These are phyloP conservation scores for Neofusicoccum ribis DNA, from an alignment of 2,329 filamentous ascomycete genomes.

Conservation along the genomic window DNA sequence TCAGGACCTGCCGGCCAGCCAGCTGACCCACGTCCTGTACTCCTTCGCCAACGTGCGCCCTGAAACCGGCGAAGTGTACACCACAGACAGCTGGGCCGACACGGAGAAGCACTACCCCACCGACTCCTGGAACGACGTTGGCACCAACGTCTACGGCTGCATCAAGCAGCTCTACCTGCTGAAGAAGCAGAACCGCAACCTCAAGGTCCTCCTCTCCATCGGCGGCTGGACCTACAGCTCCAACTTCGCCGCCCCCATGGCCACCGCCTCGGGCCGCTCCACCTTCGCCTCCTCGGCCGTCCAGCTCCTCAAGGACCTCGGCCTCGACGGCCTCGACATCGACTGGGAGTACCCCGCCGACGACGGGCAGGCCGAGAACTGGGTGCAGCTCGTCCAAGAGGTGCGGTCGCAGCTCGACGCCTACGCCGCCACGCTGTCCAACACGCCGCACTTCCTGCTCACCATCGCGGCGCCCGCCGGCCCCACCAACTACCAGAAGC, in stretches of 20 bases:
- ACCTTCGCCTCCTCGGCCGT: slow-evolving; percentile 72
- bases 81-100: slow-evolving; percentile 71
- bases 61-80: slow-evolving; percentile 69
- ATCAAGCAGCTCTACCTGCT: slow-evolving; percentile 74
- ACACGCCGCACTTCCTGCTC: slow-evolving; percentile 40
- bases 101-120: slow-evolving; percentile 66
- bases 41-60: slow-evolving; percentile 83
- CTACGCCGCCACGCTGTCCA: slow-evolving; percentile 33
- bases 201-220: slow-evolving; percentile 80
- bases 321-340: slow-evolving; percentile 60
- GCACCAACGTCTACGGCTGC: slow-evolving; percentile 74
- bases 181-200: slow-evolving; percentile 72
- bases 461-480: slow-evolving; percentile 49
- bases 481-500: slow-evolving; percentile 43
- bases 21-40: slow-evolving; percentile 87
- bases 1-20: slow-evolving; percentile 75
- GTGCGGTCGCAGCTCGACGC: slow-evolving; percentile 40
- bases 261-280: slow-evolving; percentile 61
- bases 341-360: slow-evolving; percentile 51
- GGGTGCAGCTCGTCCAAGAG: slow-evolving; percentile 42
- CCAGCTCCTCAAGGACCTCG: slow-evolving; percentile 73
- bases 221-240: slow-evolving; percentile 80
- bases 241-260: slow-evolving; percentile 73
- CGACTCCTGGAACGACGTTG: slow-evolving; percentile 66
- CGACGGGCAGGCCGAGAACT: slow-evolving; percentile 40